Evolutionary conservation across 345 rosid species (phyloP).

Genomic region (Fremontodendron californicum): DNA sequence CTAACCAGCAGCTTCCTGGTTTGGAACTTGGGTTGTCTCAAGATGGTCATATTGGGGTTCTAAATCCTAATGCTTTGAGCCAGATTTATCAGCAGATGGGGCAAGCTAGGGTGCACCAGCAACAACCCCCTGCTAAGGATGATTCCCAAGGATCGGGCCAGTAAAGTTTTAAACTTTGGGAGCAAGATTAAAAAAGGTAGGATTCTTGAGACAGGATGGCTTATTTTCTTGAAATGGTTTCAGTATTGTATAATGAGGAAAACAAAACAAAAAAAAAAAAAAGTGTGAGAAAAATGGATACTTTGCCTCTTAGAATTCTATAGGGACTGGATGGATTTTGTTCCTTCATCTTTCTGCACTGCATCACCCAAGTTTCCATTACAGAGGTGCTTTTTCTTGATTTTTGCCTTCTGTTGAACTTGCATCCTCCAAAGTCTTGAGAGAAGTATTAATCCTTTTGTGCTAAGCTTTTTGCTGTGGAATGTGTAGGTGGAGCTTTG

Average conservation of each 20-base stretch:
- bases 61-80: too few relatives aligned
- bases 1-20: slow-evolving; percentile 68
- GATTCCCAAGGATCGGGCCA: too few relatives aligned
- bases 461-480: slow-evolving; percentile 29
- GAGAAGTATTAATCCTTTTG: slow-evolving; percentile 14
- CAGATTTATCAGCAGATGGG: too few relatives aligned
- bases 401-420: too few relatives aligned
- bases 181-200: slow-evolving; percentile 25
- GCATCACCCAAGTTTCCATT: too few relatives aligned
- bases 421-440: background rate
- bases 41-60: too few relatives aligned
- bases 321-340: slow-evolving; percentile 39
- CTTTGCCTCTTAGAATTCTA: slow-evolving; percentile 33
- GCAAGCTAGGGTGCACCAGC: too few relatives aligned
- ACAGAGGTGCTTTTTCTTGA: too few relatives aligned
- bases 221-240: slow-evolving; percentile 31
- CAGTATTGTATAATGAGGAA: slow-evolving; percentile 50
- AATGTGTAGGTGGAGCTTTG: slow-evolving; percentile 64
- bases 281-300: slow-evolving; percentile 11
- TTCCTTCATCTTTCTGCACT: too few relatives aligned
- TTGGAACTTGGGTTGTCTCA: too few relatives aligned
- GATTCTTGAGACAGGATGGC: slow-evolving; percentile 34
- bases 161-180: too few relatives aligned
- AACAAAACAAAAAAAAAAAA: slow-evolving; percentile 27
- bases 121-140: too few relatives aligned